phyloP scores from a whole-genome alignment of 108 stramenopile genomes.

The Conticribra weissflogii region DNA sequence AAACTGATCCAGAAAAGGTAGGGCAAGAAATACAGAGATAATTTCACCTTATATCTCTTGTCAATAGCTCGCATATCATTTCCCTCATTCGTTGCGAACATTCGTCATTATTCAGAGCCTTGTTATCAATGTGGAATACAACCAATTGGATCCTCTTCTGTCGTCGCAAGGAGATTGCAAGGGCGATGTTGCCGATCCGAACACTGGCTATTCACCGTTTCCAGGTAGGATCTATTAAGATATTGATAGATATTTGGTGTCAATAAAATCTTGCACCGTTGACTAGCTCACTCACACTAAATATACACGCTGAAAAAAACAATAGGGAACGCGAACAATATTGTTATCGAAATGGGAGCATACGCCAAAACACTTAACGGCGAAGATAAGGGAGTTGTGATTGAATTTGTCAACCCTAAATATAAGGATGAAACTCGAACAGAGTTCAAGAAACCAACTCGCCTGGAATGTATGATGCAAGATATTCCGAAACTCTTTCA shows the following conservation, averaged over 20 bases:
- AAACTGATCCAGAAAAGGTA: slow-evolving; percentile 84
- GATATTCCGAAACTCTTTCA: slow-evolving; percentile 97
- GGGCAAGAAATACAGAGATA: neutral
- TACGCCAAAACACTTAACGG: slow-evolving; percentile 78
- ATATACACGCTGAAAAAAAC: neutral
- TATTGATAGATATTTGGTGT: neutral
- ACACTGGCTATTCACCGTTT: slow-evolving; percentile 93
- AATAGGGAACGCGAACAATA: slow-evolving; percentile 95
- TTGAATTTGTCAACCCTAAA: slow-evolving; percentile 99
- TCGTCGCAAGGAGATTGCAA: slow-evolving; percentile 76
- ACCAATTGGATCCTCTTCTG: slow-evolving; percentile 95
- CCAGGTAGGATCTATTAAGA: slow-evolving; percentile 93
- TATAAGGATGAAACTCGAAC: slow-evolving; percentile 94
- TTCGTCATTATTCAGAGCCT: slow-evolving; percentile 52
- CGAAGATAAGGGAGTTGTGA: slow-evolving; percentile 82
- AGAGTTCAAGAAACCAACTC: slow-evolving; percentile 98
- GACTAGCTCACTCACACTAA: neutral
- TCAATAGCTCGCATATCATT: neutral
- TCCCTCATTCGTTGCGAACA: neutral
- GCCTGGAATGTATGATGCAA: slow-evolving; percentile 95
- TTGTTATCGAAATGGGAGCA: slow-evolving; percentile 87
- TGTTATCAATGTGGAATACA: slow-evolving; percentile 98
- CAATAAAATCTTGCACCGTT: neutral
- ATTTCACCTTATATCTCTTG: neutral
- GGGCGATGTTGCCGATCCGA: slow-evolving; percentile 93